Conservation (phyloP, 805 yeast species). For the Torulaspora maleeae region DNA sequence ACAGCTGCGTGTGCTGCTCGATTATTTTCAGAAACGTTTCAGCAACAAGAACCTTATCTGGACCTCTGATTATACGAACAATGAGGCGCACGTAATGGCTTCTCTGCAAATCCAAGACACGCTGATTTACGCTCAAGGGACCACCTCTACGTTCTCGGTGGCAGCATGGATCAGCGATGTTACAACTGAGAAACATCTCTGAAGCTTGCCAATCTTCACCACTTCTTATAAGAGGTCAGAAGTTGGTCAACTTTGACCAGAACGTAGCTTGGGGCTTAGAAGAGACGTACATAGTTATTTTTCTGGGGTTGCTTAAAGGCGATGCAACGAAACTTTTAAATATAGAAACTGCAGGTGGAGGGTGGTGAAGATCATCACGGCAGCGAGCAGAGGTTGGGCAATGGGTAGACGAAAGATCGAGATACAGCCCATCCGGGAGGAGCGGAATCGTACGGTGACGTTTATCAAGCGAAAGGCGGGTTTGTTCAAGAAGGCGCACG, state of each 20-base stretch:
- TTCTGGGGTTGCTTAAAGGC: conserved; percentile 1
- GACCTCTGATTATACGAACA: too few species aligned
- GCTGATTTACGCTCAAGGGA: too few species aligned
- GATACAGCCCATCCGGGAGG: conserved; percentile 85
- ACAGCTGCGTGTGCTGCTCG: not conserved
- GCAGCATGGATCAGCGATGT: too few species aligned
- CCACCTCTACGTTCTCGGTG: too few species aligned
- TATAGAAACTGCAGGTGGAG: not conserved
- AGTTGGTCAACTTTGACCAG: not conserved
- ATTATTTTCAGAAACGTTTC: too few species aligned
- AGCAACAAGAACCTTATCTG: too few species aligned
- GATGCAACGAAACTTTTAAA: conserved; percentile 1
- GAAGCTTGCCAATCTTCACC: not conserved
- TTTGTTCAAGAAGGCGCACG: conserved; percentile 62
- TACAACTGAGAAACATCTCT: too few species aligned
- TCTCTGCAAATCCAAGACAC: too few species aligned
- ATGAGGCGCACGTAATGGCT: too few species aligned
- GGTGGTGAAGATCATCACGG: not conserved
- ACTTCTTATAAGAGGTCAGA: not conserved
- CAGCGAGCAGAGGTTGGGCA: conserved; percentile 60
- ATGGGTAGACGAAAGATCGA: conserved; percentile 98
- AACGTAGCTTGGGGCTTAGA: not conserved
- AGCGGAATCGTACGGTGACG: conserved; percentile 64
- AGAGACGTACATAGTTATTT: conserved; percentile 3
- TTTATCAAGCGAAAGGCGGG: conserved; percentile 95